Base-by-base conservation (phyloP, 148 eudicot genomes). In the Heliosperma pusillum region DNA sequence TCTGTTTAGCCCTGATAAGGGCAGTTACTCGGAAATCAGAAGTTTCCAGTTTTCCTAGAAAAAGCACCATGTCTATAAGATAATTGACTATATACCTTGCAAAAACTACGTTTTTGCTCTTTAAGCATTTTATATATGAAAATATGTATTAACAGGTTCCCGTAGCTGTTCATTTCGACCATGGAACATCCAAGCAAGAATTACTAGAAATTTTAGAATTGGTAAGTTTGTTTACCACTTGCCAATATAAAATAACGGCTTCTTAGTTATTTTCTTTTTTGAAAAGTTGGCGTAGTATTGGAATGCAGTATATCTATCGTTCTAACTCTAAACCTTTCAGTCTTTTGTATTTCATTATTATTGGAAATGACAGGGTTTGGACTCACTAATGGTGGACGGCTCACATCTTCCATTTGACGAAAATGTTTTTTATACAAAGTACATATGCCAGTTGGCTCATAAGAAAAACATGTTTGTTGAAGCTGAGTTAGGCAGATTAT, bases 341-440 rank as follows among this genome's bases (percentile, higher is more conserved):
- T 33, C 3, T 3, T 26, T n/a, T 20, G 10, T 25, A 24, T 71
- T 71, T 20, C 10, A 36, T 3, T 16, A 66, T 26, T 76, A 47
- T 70, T 58, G 44, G 29, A 44, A 53, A 53, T 70, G 26, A 44
- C 63, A 95, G 99, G 97, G 91, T 78, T 86, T 92, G 82, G 87
- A 95, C 85, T 95, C 99, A 53, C 81, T 95, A 69, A 95, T 95
- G 99, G 97, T 86, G 72, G 99, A 95, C 77, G 99, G 97, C 75
- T 95, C 99, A 66, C 97, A 95, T 81, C 94, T 92, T 74, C 72
- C 94, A 36, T 88, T 92, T 66, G 83, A 88, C 79, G 97, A 92
- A n/a, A 95, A 95, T 76, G 80, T 90, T 66, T 77, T 81, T 71
- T 90, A 87, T 79, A 92, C 99, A 59, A 87, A 88, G 74, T 86